These are phyloP conservation scores for Monosporascus cannonballus DNA, from an alignment of 2,329 filamentous ascomycete species.

Conservation along the genomic window DNA sequence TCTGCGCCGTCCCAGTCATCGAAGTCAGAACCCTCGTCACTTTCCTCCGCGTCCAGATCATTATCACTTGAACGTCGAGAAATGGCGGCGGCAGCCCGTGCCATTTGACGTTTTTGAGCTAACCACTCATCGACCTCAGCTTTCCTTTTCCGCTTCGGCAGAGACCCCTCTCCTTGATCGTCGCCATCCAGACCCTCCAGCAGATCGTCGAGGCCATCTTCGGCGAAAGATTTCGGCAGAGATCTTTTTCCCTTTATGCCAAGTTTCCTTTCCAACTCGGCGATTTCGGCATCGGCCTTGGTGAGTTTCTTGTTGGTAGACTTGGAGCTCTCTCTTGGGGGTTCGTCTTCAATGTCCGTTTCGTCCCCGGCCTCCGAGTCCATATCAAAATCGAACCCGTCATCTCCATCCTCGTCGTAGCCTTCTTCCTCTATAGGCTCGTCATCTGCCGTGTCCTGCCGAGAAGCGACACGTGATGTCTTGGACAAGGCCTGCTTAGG, in stretches of 20 bases:
- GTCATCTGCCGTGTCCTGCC: conserved; percentile 7
- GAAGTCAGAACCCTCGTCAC: conserved; percentile 12
- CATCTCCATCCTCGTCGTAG: conserved; percentile 14
- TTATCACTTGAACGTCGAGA: too few relatives aligned
- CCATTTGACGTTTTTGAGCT: conserved; percentile 49
- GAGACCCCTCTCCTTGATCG: conserved; percentile 36
- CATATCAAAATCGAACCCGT: conserved; percentile 23
- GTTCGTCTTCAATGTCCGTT: conserved; percentile 9
- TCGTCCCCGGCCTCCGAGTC: conserved; percentile 24
- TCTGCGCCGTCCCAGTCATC: conserved; percentile 14
- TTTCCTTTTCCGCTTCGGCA: conserved; percentile 57
- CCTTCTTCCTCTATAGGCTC: conserved; percentile 12
- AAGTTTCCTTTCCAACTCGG: conserved; percentile 77
- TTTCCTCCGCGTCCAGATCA: conserved; percentile 2
- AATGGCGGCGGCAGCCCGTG: conserved; percentile 14
- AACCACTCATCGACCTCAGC: conserved; percentile 55
- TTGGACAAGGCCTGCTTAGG: conserved; percentile 2
- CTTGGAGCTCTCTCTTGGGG: conserved; percentile 20
- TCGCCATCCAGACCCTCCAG: conserved; percentile 62
- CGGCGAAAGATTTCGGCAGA: conserved; percentile 64
- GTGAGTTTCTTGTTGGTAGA: conserved; percentile 58
- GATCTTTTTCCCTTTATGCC: conserved; percentile 74
- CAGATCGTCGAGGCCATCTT: conserved; percentile 78
- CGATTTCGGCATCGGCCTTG: conserved; percentile 84
- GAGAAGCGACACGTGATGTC: conserved; percentile 9